Evolutionary conservation across 163 green algal genomes (phyloP), one percentile per base, ranked within the genome.

Genomic region (Volvox carteri): DNA sequence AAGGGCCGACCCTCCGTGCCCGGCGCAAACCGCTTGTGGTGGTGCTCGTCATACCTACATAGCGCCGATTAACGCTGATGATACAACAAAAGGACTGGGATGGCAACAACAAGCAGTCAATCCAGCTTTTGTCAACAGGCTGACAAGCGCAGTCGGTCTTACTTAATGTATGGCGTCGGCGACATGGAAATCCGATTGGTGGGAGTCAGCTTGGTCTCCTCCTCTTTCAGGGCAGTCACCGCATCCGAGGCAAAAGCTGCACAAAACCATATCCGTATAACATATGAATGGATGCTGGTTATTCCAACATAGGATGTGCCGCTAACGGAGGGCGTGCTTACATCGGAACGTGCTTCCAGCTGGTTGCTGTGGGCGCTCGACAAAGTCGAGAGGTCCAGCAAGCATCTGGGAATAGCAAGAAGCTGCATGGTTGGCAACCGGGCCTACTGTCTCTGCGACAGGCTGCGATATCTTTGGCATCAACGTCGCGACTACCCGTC

Each of bases 1-100:
- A 99, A 99, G 6, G 98, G 97, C 89, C 92, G 95, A 39, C 93
- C 93, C 90, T 99, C 96, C 16, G 94, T 94, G 46, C 97, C 96
- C 42, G 95, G 95, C 3, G 93, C 39, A 85, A 98, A 97, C 33
- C 95, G 93, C 25, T 96, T 93, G 90, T 99, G 97, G 87, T 96
- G 95, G 90, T 94, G 90, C 73, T 97, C 93, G 86, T 99, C 97
- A 87, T 99, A 99, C 35, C 95, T 98, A 94, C 44, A 37, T 4
- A 37, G 83, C 46, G 75, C n/a, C n/a, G 48, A 37, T 37, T 46
- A 1, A 2, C 37, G 3, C 44, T 81, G 73, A 81, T 81, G 39
- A 28, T n/a, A n/a, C n/a, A n/a, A n/a, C n/a, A n/a, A n/a, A n/a
- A n/a, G n/a, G n/a, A n/a, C n/a, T n/a, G n/a, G n/a, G n/a, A n/a